Evolutionary conservation across 1,139 yeast species (phyloP).

Genomic region (Blastobotrys ciferrii): DNA sequence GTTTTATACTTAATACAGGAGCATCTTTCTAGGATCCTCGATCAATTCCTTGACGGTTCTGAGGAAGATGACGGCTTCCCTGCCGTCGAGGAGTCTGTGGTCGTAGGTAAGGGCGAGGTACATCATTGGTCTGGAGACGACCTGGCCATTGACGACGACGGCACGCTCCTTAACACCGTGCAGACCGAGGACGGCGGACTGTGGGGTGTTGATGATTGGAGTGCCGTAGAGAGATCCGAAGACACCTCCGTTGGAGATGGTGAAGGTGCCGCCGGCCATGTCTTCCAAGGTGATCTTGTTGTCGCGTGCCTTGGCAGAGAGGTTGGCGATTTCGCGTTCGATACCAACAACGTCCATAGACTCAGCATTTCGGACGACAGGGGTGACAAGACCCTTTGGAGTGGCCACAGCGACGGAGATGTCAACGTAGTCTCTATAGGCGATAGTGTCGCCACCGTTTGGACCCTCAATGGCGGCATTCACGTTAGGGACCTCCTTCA

Average conservation of each 20-base stretch:
- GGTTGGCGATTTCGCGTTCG: constrained; percentile 76
- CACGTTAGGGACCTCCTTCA: constrained; percentile 92
- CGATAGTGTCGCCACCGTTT: constrained; percentile 79
- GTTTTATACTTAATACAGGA: constrained; percentile 50
- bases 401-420: constrained; percentile 97
- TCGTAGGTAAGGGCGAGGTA: constrained; percentile 97
- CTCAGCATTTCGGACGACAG: constrained; percentile 97
- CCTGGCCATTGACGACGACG: constrained; percentile 92
- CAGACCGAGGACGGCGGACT: constrained; percentile 95
- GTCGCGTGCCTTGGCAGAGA: constrained; percentile 95
- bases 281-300: constrained; percentile 95
- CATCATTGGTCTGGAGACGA: constrained; percentile 99
- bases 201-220: constrained; percentile 97
- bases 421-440: constrained; percentile 94
- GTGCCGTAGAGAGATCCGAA: constrained; percentile 98
- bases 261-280: constrained; percentile 99
- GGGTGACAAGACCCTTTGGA: constrained; percentile 98
- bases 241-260: constrained; percentile 99
- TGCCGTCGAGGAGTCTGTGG: constrained; percentile 97
- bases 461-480: constrained; percentile 86
- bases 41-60: constrained; percentile 93
- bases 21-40: constrained; percentile 99
- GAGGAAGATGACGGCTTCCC: constrained; percentile 98
- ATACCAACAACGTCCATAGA: constrained; percentile 83
- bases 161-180: constrained; percentile 99